Conservation (phyloP, 108 stramenopile genomes). For the Cylindrotheca closterium region DNA sequence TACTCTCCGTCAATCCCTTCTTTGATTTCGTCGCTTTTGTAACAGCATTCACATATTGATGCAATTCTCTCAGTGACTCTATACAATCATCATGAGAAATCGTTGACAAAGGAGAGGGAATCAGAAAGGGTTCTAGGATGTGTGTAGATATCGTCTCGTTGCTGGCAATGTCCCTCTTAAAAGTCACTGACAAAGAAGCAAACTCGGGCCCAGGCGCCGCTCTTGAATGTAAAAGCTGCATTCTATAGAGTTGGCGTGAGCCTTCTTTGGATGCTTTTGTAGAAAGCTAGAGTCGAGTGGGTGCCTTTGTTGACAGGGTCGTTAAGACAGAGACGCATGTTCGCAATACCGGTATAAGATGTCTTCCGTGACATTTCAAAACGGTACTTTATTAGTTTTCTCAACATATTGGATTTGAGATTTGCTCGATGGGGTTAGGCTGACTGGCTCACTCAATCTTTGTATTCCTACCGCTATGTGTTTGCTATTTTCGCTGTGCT, state of each 20-base stretch:
- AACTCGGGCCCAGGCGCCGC: slow-evolving; percentile 40
- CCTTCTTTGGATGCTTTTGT: too few relatives aligned
- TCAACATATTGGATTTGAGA: too few relatives aligned
- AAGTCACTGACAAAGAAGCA: slow-evolving; percentile 34
- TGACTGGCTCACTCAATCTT: too few relatives aligned
- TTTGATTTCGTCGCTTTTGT: slow-evolving; percentile 10
- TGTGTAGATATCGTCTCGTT: slow-evolving; percentile 8
- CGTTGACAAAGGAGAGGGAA: slow-evolving; percentile 31
- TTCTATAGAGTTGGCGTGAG: slow-evolving; percentile 15
- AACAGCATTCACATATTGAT: slow-evolving; percentile 23
- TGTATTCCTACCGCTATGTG: too few relatives aligned
- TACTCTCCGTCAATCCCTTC: slow-evolving; percentile 7
- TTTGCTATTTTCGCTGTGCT: too few relatives aligned
- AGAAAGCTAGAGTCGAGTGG: too few relatives aligned
- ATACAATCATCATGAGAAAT: slow-evolving; percentile 16
- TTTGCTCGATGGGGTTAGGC: too few relatives aligned
- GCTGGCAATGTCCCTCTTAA: slow-evolving; percentile 18
- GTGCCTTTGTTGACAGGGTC: too few relatives aligned
- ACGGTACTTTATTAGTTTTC: too few relatives aligned
- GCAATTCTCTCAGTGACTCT: slow-evolving; percentile 32
- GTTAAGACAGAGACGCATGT: too few relatives aligned
- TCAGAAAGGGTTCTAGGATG: slow-evolving; percentile 33
- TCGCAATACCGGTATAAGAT: too few relatives aligned
- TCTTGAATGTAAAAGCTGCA: slow-evolving; percentile 40
- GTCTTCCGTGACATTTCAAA: too few relatives aligned